phyloP scores from a whole-genome alignment of 148 eudicot species.

The Camellia granthamiana region DNA sequence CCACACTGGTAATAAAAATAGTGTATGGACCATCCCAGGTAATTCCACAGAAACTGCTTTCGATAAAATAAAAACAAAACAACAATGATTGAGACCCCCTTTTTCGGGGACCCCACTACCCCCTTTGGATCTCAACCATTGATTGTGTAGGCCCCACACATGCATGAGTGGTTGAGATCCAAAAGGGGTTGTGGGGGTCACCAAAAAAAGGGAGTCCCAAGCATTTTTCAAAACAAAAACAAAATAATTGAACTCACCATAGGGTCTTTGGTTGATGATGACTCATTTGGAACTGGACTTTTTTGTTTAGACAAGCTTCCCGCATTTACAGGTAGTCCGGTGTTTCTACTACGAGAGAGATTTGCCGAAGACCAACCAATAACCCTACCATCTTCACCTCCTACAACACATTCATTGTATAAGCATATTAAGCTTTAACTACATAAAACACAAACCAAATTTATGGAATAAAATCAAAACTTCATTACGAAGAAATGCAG shows the following conservation, averaged over 20 bases:
- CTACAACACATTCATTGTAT: slow-evolving; percentile 25
- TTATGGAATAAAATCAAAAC: neutral
- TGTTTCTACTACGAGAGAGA: slow-evolving; percentile 49
- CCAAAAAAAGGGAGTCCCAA: no score
- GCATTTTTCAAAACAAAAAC: no score
- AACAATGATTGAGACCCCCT: no score
- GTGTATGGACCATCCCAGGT: neutral
- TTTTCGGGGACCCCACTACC: no score
- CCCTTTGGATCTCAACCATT: no score
- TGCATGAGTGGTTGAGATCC: no score
- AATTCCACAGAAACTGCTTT: neutral
- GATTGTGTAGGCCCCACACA: no score
- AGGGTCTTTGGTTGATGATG: slow-evolving; percentile 36
- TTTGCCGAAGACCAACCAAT: slow-evolving; percentile 56
- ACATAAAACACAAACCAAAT: neutral
- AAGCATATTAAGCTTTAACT: neutral
- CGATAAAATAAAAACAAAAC: no score
- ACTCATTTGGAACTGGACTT: slow-evolving; percentile 52
- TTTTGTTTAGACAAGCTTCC: slow-evolving; percentile 57
- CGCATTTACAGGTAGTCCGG: slow-evolving; percentile 26
- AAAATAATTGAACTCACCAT: slow-evolving; percentile 19
- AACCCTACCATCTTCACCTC: slow-evolving; percentile 58
- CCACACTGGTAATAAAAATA: neutral
- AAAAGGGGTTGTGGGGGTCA: no score
- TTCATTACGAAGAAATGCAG: neutral